Base-by-base conservation (phyloP, 495 filamentous ascomycete species). In the Aspergillus ostianus region DNA sequence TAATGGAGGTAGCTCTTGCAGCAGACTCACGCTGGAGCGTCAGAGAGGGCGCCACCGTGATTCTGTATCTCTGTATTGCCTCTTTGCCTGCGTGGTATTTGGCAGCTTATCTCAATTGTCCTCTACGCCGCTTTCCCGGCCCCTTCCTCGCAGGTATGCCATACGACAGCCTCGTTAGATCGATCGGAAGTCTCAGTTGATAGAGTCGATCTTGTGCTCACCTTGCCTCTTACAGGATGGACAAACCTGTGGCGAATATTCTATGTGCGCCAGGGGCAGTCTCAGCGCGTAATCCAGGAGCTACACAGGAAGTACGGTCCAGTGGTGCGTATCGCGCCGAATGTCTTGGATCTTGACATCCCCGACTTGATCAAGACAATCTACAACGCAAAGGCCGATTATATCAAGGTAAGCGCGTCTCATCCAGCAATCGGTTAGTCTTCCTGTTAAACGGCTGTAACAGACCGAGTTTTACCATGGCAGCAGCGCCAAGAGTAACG, bases 401-500 rank as follows among this genome's bases (percentile, higher is more conserved):
- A 66, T 57, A 15, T 57, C 21, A 69, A 69, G 53, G 63, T 67
- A 18, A 18, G 45, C 41, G 15, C 47, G n/a, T 47, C 23, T 47
- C 7, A 7, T n/a, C 15, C 6, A 15, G 18, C 30, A 1, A 7
- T 6, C 30, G 0, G 15, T 13, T 2, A 6, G 13, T 13, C 17
- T 29, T n/a, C 15, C 19, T 8, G 20, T 6, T 30, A 57, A 29
- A 48, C 9, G 12, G 5, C 48, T 32, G 10, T 51, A 4, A 50
- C 53, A 79, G 76, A 78, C 71, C 17, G 70, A 73, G 36, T 73
- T 77, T 30, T 79, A 79, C 56, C 55, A 69, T 19, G 70, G 64
- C 20, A 73, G 69, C 60, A 71, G 70, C 51, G 61, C 66, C 44
- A 48, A 71, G 20, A 67, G 71, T 36, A 66, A 74, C 30, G 73